Evolutionary conservation across 106 monocot species (phyloP), one percentile per base, ranked within the genome.

Genomic region (Dioscorea zingiberensis): DNA sequence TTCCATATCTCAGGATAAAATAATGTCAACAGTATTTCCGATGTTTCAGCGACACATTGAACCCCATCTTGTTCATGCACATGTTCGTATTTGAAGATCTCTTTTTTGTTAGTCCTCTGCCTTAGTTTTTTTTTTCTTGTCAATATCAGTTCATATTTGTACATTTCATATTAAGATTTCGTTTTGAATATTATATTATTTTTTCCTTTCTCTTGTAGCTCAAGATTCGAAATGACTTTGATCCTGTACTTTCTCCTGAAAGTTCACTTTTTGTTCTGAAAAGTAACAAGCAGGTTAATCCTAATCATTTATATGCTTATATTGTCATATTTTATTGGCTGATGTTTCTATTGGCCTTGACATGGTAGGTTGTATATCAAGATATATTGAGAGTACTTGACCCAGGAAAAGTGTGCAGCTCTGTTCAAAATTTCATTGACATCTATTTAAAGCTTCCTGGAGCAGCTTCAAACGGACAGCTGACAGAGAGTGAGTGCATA

Each of bases 61-160:
- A 73, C 97, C 97, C 27, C 97, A 97, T 86, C 85, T 97, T 79
- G 85, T 97, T 38, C 91, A 97, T 97, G 97, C 97, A 64, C 97
- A 97, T 97, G 97, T 97, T 86, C 77, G 97, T 91, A 87, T 82
- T 87, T 80, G 65, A 65, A 59, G 48, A 55, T 61, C 60, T 62
- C 71, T 47, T 59, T 70, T 51, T 23, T 57, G 7, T 72, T 16
- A 47, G 30, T 25, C 64, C n/a, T 27, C 27, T 22, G 26, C 56
- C 29, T 62, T 55, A 56, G 13, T 51, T 49, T 13, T 27, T 13
- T 59, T n/a, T n/a, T n/a, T n/a, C n/a, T n/a, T n/a, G n/a, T n/a
- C n/a, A n/a, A 38, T 10, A 0, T 38, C 10, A 38, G 38, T 38
- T 38, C 38, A 38, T 38, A 38, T 1, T 38, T 38, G 38, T 38